Conservation (phyloP, 2,329 filamentous ascomycete species). For the Exophiala xenobiotica region DNA sequence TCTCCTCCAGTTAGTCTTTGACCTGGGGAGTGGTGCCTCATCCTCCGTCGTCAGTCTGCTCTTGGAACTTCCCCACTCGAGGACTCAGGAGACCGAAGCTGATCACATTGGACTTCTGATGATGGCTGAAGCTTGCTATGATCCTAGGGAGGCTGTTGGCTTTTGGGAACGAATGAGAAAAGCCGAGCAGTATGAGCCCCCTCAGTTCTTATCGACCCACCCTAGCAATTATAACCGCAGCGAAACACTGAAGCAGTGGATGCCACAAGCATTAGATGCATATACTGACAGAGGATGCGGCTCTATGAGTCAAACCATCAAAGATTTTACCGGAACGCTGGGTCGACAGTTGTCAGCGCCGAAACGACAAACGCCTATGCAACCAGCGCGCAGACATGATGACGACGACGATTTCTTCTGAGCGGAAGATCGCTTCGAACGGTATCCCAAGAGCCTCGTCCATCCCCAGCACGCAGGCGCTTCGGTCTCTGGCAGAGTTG, state of each 20-base stretch:
- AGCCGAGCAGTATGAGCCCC: conserved; percentile 43
- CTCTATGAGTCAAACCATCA: conserved; percentile 23
- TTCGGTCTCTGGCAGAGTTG: not conserved
- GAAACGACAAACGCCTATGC: not conserved
- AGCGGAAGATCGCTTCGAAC: too few species aligned
- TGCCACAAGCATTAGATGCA: conserved; percentile 41
- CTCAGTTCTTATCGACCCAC: conserved; percentile 61
- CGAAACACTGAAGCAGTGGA: conserved; percentile 54
- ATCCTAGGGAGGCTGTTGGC: conserved; percentile 55
- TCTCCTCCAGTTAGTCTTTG: conserved; percentile 38
- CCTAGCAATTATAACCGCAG: conserved; percentile 56
- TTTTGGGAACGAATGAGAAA: conserved; percentile 56
- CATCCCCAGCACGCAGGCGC: too few species aligned
- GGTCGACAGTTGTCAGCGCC: not conserved
- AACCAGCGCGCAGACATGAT: too few species aligned
- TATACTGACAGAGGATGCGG: conserved; percentile 43
- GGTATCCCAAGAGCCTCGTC: too few species aligned
- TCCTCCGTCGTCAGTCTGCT: conserved; percentile 49
- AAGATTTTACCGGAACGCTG: conserved; percentile 22
- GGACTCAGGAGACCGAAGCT: conserved; percentile 61
- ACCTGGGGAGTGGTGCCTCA: conserved; percentile 40
- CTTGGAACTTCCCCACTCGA: conserved; percentile 54
- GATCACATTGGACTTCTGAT: conserved; percentile 62
- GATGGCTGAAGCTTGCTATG: conserved; percentile 62
- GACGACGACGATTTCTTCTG: too few species aligned